These are phyloP conservation scores for Suillus luteus DNA, from an alignment of 768 basidiomycete genomes.

Conservation along the genomic window DNA sequence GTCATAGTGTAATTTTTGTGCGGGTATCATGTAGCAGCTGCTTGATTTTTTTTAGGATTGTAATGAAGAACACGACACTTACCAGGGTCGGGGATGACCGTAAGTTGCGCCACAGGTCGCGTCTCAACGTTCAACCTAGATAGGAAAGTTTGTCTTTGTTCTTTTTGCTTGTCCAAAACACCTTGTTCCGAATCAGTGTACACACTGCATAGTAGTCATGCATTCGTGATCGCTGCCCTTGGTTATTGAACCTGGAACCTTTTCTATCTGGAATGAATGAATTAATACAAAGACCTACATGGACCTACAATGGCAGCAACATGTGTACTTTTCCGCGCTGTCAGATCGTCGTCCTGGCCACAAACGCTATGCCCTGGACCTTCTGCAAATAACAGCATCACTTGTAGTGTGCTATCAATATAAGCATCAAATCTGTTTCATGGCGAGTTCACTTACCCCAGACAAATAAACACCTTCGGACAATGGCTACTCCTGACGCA, in stretches of 20 bases:
- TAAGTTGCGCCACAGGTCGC: background rate
- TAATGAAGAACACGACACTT: background rate
- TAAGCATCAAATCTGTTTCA: background rate
- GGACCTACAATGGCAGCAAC: too few relatives aligned
- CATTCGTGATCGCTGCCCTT: too few relatives aligned
- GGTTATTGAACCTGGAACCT: too few relatives aligned
- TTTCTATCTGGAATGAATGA: too few relatives aligned
- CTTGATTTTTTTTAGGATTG: constrained; percentile 5
- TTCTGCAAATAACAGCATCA: background rate
- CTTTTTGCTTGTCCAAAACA: background rate
- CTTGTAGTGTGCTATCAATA: background rate
- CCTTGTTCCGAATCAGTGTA: background rate
- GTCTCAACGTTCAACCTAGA: background rate
- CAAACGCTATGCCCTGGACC: background rate
- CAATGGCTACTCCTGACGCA: background rate
- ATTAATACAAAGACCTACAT: too few relatives aligned
- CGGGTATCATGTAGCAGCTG: background rate
- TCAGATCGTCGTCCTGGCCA: background rate
- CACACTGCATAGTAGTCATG: too few relatives aligned
- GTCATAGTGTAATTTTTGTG: background rate
- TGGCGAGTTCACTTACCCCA: background rate
- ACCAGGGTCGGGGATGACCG: too few relatives aligned
- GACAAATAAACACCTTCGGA: background rate
- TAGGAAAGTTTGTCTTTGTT: background rate
- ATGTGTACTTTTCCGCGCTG: too few relatives aligned